phyloP scores from a whole-genome alignment of 768 basidiomycete species.

The Boletus tomentosulus region DNA sequence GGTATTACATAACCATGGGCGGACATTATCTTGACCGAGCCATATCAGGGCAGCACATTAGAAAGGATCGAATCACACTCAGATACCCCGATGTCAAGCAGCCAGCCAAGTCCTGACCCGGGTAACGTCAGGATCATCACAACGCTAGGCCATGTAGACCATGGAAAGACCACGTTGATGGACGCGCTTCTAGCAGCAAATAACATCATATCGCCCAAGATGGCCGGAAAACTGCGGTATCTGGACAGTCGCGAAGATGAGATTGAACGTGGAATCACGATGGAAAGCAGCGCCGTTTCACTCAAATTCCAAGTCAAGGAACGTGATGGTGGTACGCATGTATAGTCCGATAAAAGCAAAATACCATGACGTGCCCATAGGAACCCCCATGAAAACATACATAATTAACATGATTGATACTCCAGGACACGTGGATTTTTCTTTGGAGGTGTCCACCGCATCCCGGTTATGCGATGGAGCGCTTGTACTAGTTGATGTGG shows the following conservation, averaged over 20 bases:
- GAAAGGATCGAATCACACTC: not conserved
- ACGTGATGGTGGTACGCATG: conserved; percentile 55
- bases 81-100: conserved; percentile 20
- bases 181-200: conserved; percentile 94
- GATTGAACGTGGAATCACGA: conserved; percentile 95
- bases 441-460: conserved; percentile 93
- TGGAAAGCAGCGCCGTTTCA: conserved; percentile 96
- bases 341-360: conserved; percentile 1
- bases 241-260: conserved; percentile 96
- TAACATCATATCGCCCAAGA: conserved; percentile 90
- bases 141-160: conserved; percentile 88
- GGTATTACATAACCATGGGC: too few species aligned
- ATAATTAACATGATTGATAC: conserved; percentile 97
- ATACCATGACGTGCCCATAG: conserved; percentile 42
- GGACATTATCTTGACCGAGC: too few species aligned
- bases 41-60: too few species aligned
- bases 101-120: conserved; percentile 24
- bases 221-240: conserved; percentile 96
- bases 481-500: conserved; percentile 90
- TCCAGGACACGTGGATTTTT: conserved; percentile 98
- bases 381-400: conserved; percentile 60
- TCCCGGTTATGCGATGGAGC: conserved; percentile 94
- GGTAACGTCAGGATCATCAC: conserved; percentile 72
- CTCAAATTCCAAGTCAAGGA: conserved; percentile 82
- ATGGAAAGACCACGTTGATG: conserved; percentile 95